These are phyloP conservation scores for Stephania japonica DNA, from an alignment of 164 flowering plant species.

Conservation along the genomic window DNA sequence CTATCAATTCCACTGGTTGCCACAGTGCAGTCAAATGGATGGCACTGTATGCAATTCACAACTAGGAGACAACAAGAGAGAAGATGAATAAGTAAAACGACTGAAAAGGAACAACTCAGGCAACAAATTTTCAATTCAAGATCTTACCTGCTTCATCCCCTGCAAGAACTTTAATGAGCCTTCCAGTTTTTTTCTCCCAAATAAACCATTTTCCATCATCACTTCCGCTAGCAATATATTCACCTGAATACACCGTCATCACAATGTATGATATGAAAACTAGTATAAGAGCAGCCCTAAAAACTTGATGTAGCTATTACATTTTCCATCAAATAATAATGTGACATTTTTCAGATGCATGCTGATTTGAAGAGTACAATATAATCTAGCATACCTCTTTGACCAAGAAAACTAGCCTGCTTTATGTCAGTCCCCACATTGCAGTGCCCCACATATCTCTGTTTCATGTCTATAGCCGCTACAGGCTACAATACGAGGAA, in stretches of 20 bases:
- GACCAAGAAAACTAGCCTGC: slow-evolving; percentile 95
- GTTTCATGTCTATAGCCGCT: slow-evolving; percentile 73
- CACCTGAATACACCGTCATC: slow-evolving; percentile 41
- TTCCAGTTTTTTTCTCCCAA: slow-evolving; percentile 92
- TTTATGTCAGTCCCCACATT: slow-evolving; percentile 96
- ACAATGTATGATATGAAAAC: not conserved
- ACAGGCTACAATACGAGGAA: slow-evolving; percentile 59
- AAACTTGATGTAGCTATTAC: not conserved
- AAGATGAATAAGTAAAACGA: not conserved
- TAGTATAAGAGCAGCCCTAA: not conserved
- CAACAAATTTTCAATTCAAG: slow-evolving; percentile 4
- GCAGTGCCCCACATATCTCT: slow-evolving; percentile 89
- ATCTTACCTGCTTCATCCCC: slow-evolving; percentile 88
- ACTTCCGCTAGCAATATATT: slow-evolving; percentile 90
- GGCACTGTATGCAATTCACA: slow-evolving; percentile 93
- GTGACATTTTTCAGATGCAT: too few relatives aligned
- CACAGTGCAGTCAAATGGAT: slow-evolving; percentile 76
- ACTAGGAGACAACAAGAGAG: slow-evolving; percentile 38
- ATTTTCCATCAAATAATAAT: too few relatives aligned
- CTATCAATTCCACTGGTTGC: slow-evolving; percentile 96
- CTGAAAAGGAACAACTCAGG: not conserved
- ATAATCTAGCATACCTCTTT: slow-evolving; percentile 42
- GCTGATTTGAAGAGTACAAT: not conserved
- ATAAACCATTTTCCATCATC: slow-evolving; percentile 99
- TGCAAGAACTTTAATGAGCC: slow-evolving; percentile 81